Evolutionary conservation across 2,329 filamentous ascomycete species (phyloP).

Genomic region (Calonectria ilicicola): DNA sequence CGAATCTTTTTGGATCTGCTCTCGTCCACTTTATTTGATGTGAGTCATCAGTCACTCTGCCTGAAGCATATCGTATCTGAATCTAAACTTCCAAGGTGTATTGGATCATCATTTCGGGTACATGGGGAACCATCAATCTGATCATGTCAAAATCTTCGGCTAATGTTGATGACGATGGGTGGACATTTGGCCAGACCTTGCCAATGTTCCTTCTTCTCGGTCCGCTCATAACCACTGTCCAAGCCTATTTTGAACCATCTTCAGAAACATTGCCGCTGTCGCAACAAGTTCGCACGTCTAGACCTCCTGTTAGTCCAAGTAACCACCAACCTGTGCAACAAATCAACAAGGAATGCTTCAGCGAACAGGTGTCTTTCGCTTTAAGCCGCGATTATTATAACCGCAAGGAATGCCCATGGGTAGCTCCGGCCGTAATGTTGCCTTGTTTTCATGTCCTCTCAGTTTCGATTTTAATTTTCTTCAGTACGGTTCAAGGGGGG

Average conservation of each 20-base stretch:
- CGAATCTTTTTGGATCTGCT: neutral
- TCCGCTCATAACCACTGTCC: neutral
- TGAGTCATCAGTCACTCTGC: neutral
- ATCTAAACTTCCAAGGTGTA: neutral
- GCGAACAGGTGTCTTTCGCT: neutral
- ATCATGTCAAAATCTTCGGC: neutral
- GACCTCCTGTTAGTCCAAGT: neutral
- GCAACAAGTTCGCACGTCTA: neutral
- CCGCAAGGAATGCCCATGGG: neutral
- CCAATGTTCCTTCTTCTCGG: neutral
- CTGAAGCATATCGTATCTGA: neutral
- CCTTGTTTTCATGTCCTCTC: neutral
- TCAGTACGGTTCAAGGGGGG: neutral
- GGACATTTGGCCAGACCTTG: constrained; percentile 21
- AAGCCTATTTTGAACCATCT: neutral
- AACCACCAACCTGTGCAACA: neutral
- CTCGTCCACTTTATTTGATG: neutral
- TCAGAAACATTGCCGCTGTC: neutral
- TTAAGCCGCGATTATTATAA: neutral
- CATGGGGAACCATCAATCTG: neutral
- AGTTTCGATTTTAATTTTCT: neutral
- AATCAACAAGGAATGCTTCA: neutral
- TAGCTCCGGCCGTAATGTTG: neutral
- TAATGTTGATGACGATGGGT: neutral
- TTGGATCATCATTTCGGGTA: neutral